Evolutionary conservation across 2,329 filamentous ascomycete genomes (phyloP), one percentile per base, ranked within the genome.

Genomic region (Sarocladiaceae sp.): DNA sequence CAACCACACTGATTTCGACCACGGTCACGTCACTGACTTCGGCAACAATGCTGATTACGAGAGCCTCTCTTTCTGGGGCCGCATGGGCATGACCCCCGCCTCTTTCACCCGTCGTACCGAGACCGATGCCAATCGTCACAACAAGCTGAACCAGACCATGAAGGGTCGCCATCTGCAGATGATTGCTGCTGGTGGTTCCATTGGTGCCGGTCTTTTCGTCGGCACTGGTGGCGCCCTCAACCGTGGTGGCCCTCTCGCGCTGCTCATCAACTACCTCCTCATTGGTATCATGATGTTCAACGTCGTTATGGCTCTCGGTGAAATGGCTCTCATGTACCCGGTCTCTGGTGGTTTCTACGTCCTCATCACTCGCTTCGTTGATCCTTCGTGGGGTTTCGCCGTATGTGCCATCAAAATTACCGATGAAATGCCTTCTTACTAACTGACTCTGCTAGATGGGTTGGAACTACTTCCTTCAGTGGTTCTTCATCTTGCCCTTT

Each of bases 281-380:
- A 74, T 80, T 56, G 80, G 80, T 65, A 54, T 79, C 60, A 82
- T 83, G 79, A 77, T 84, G 66, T 79, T 82, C 65, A 78, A 80
- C 66, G 79, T 79, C 52, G 74, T 83, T 55, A 79, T 79, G 60
- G 81, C 81, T 53, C 74, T 84, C 47, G 81, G 80, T 57, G 81
- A 84, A 62, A 66, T 84, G 49, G 79, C 80, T 52, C 76, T 83
- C 60, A 75, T 83, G 71, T 84, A 78, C 56, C 81, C 81, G 15
- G 75, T 83, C 61, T 81, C 79, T 60, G 81, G 81, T 64, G 79
- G 78, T 56, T 84, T 84, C 72, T 83, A 82, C 60, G 79, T 77
- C 23, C 84, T 82, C 67, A 79, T 76, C 23, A 72, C 73, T 52
- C 80, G 81, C 50, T 84, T 84, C 60, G 77, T 84, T 56, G 80